phyloP scores from a whole-genome alignment of 768 basidiomycete species.

The Russula brevipes region DNA sequence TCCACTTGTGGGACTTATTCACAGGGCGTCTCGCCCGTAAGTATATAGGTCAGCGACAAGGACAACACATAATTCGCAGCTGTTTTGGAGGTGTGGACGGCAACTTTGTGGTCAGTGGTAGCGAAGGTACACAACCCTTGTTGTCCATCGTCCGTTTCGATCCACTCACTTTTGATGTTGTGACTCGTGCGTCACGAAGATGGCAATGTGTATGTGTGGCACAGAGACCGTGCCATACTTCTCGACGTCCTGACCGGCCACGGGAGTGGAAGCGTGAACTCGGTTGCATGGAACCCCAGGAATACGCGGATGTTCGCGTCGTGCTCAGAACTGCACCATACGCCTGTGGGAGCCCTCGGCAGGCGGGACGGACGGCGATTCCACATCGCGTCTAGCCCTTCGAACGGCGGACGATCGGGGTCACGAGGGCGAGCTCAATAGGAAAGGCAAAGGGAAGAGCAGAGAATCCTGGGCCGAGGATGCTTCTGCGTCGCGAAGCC shows the following conservation, averaged over 20 bases:
- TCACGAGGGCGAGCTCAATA: conserved; percentile 32
- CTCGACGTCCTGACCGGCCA: conserved; percentile 90
- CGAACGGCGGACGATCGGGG: conserved; percentile 7
- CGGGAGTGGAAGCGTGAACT: conserved; percentile 85
- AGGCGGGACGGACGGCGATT: conserved; percentile 20
- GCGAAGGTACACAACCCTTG: conserved; percentile 65
- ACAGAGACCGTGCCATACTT: conserved; percentile 74
- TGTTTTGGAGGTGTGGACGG: conserved; percentile 90
- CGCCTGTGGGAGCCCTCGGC: conserved; percentile 77
- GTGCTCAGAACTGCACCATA: conserved; percentile 87
- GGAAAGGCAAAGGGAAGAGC: conserved; percentile 64
- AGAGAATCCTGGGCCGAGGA: conserved; percentile 42
- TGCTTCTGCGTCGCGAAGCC: conserved; percentile 21
- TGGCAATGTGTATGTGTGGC: conserved; percentile 92
- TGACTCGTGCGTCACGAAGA: conserved; percentile 46
- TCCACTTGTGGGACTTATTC: conserved; percentile 80
- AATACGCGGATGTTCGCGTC: conserved; percentile 92
- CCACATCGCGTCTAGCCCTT: conserved; percentile 12
- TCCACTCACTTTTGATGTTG: neutral
- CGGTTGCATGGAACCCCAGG: conserved; percentile 92
- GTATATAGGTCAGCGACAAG: conserved; percentile 82
- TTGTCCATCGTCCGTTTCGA: conserved; percentile 7
- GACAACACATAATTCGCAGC: conserved; percentile 80
- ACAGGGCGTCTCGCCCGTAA: conserved; percentile 66
- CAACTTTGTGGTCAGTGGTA: conserved; percentile 88